Conservation (phyloP, 2,329 filamentous ascomycete species). For the Apiospora sp. region DNA sequence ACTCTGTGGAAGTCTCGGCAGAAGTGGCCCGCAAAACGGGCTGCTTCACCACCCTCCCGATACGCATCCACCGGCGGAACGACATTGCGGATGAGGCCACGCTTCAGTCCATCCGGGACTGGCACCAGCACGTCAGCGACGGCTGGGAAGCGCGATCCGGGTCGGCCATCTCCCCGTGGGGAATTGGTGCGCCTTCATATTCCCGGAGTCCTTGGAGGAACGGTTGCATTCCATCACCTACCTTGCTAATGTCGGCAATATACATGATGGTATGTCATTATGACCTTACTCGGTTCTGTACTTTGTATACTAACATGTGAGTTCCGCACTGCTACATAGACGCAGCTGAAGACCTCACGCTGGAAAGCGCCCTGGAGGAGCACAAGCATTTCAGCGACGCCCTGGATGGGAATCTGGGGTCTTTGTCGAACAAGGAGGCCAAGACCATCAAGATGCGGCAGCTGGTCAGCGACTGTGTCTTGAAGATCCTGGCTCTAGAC, state of each 20-base stretch:
- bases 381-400: background rate
- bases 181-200: background rate
- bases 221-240: background rate
- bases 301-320: no score
- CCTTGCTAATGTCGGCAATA: background rate
- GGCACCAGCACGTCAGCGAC: background rate
- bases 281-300: no score
- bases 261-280: constrained; percentile 10
- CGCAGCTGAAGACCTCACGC: background rate
- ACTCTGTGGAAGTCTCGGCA: background rate
- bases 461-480: background rate
- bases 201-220: background rate
- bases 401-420: background rate
- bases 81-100: background rate
- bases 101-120: background rate
- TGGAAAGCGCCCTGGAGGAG: background rate
- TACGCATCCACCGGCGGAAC: background rate
- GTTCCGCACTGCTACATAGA: no score
- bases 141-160: background rate
- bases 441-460: background rate
- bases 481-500: background rate
- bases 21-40: no score
- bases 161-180: background rate
- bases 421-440: background rate
- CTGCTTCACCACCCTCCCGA: background rate